These are phyloP conservation scores for Cucumis cinereus DNA, from an alignment of 306 rosid species.

Conservation along the genomic window DNA sequence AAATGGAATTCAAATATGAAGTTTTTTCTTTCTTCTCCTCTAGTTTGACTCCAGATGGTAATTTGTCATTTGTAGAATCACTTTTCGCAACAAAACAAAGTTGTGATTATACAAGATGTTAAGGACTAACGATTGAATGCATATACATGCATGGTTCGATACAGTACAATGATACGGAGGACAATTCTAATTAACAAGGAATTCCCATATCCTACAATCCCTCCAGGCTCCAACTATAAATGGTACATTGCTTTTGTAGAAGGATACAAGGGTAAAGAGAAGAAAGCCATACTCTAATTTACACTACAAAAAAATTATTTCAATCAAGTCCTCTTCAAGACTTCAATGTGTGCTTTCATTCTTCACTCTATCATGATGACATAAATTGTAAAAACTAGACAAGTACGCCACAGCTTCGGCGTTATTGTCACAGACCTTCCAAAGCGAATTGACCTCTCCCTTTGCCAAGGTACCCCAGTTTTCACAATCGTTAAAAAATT, in stretches of 20 bases:
- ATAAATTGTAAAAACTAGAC: slow-evolving; percentile 46
- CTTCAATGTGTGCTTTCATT: neutral
- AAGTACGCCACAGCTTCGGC: slow-evolving; percentile 66
- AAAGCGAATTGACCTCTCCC: slow-evolving; percentile 69
- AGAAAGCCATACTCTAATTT: neutral
- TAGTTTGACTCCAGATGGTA: neutral
- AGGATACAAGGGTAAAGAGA: neutral
- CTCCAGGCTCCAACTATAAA: neutral
- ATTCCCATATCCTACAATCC: neutral
- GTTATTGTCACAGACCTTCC: slow-evolving; percentile 72
- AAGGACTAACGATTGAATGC: no score
- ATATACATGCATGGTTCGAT: neutral
- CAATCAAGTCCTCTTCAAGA: neutral
- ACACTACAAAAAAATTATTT: neutral
- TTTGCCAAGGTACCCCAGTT: slow-evolving; percentile 61
- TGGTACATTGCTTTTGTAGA: neutral
- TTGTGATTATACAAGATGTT: neutral
- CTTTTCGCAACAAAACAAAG: no score
- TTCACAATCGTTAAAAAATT: slow-evolving; percentile 56
- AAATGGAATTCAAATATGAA: no score
- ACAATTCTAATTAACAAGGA: neutral
- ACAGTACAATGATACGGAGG: neutral
- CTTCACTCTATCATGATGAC: slow-evolving; percentile 11
- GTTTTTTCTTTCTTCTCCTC: neutral
- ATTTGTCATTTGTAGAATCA: neutral